Percentiles rank a stretch among this genome's conserved stretches.
phyloP scores from a whole-genome alignment of 2,329 filamentous ascomycete genomes.

The Cladophialophora exuberans region DNA sequence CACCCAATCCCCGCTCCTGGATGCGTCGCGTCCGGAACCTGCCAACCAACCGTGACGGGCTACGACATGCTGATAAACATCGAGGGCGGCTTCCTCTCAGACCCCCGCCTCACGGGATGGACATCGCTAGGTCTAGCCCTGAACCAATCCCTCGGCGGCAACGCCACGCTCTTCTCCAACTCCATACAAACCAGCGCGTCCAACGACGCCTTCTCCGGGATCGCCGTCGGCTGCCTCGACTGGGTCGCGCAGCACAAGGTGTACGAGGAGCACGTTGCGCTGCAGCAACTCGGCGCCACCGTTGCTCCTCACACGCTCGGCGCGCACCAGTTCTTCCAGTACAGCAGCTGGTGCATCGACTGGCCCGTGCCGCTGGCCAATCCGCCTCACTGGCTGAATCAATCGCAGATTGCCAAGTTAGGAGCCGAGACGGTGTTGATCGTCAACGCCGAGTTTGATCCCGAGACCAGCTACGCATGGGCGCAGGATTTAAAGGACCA shows the following conservation, averaged over 20 bases:
- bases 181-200: constrained; percentile 30
- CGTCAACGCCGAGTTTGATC: constrained; percentile 46
- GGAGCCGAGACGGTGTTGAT: constrained; percentile 40
- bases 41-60: constrained; percentile 41
- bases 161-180: constrained; percentile 42
- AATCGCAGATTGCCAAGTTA: constrained; percentile 14
- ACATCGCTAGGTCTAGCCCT: constrained; percentile 33
- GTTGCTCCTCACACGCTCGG: constrained; percentile 43
- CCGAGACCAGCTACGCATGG: constrained; percentile 45
- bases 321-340: constrained; percentile 40
- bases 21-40: constrained; percentile 43
- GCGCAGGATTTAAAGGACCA: constrained; percentile 41
- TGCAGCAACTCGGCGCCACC: constrained; percentile 36
- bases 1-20: constrained; percentile 40
- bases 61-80: constrained; percentile 41
- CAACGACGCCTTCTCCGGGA: constrained; percentile 35
- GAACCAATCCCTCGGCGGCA: constrained; percentile 39
- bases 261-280: constrained; percentile 34
- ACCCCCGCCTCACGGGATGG: constrained; percentile 30
- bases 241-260: constrained; percentile 37
- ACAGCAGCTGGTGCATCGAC: constrained; percentile 40
- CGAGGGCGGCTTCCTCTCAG: constrained; percentile 37
- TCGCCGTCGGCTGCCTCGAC: constrained; percentile 46
- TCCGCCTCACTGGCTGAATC: constrained; percentile 37
- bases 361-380: constrained; percentile 45